Conservation (phyloP, 2,329 filamentous ascomycete genomes). For the Beauveria sp. region DNA sequence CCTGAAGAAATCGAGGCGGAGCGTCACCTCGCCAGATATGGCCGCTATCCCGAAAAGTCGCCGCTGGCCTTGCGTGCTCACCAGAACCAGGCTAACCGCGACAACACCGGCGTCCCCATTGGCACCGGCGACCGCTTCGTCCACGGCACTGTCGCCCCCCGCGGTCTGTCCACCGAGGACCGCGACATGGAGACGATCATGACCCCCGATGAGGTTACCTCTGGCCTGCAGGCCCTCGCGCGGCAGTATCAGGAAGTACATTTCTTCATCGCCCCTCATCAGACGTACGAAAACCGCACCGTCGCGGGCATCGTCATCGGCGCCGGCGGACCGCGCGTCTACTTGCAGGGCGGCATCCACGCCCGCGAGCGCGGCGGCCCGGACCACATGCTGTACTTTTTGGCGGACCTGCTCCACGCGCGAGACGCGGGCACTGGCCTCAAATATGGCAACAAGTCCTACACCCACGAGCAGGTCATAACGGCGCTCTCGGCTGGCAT, state of each 20-base stretch:
- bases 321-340: conserved; percentile 37
- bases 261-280: conserved; percentile 34
- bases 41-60: neutral
- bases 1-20: conserved; percentile 25
- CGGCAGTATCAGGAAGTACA: conserved; percentile 30
- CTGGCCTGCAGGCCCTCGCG: conserved; percentile 35
- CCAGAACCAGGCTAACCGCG: conserved; percentile 11
- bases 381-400: conserved; percentile 50
- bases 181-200: conserved; percentile 35
- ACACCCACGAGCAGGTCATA: conserved; percentile 44
- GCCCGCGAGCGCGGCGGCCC: conserved; percentile 50
- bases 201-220: conserved; percentile 36
- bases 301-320: conserved; percentile 37
- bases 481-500: conserved; percentile 44
- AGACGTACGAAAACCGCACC: conserved; percentile 34
- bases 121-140: conserved; percentile 36
- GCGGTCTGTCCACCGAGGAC: conserved; percentile 26
- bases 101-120: conserved; percentile 26
- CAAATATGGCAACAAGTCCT: conserved; percentile 42
- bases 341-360: conserved; percentile 47
- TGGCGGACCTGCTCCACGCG: conserved; percentile 48
- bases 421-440: conserved; percentile 41
- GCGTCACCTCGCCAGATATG: conserved; percentile 6
- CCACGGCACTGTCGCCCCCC: conserved; percentile 27
- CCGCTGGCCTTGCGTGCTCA: conserved; percentile 1